A percentile compares a stretch with the other conserved stretches of the same genome.
These are phyloP conservation scores for Mortierella sp. DNA, from an alignment of 371 early-diverging fungal species.

Conservation along the genomic window DNA sequence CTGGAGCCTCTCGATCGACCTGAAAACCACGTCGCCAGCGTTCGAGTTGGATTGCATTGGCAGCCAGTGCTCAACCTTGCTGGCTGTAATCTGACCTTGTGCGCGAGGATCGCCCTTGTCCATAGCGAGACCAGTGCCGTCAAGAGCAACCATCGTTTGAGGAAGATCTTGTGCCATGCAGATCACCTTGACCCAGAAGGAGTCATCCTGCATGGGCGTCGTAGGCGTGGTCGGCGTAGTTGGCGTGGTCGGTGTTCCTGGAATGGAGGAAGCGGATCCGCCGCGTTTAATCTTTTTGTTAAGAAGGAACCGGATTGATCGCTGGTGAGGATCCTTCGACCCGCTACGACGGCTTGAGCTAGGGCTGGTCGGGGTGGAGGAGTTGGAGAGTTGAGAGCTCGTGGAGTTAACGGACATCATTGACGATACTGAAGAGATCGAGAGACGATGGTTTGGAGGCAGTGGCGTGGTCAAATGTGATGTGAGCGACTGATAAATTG, in stretches of 20 bases:
- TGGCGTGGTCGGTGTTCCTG: constrained; percentile 34
- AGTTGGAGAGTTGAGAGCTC: constrained; percentile 20
- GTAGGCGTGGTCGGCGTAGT: constrained; percentile 37
- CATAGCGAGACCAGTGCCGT: constrained; percentile 32
- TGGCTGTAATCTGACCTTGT: constrained; percentile 29
- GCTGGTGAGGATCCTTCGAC: constrained; percentile 40
- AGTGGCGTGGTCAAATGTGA: constrained; percentile 68
- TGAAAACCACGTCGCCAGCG: constrained; percentile 46
- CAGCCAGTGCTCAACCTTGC: constrained; percentile 49
- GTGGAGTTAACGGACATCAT: constrained; percentile 49
- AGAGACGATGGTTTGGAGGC: constrained; percentile 56
- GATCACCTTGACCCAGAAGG: constrained; percentile 52
- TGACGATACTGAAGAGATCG: constrained; percentile 51
- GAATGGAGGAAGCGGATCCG: constrained; percentile 54
- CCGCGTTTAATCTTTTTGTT: constrained; percentile 60
- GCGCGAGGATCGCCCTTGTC: constrained; percentile 20
- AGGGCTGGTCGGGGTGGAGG: constrained; percentile 15
- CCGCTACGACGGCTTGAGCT: constrained; percentile 39
- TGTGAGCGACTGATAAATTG: constrained; percentile 68
- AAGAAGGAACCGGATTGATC: constrained; percentile 63
- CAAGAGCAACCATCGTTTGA: constrained; percentile 31
- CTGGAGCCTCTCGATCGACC: constrained; percentile 27
- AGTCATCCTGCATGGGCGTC: constrained; percentile 31
- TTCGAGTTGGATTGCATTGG: constrained; percentile 40
- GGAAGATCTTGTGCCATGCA: constrained; percentile 36